Conservation (phyloP, 2,329 filamentous ascomycete species). For the Ceratocystis diversiconidia region DNA sequence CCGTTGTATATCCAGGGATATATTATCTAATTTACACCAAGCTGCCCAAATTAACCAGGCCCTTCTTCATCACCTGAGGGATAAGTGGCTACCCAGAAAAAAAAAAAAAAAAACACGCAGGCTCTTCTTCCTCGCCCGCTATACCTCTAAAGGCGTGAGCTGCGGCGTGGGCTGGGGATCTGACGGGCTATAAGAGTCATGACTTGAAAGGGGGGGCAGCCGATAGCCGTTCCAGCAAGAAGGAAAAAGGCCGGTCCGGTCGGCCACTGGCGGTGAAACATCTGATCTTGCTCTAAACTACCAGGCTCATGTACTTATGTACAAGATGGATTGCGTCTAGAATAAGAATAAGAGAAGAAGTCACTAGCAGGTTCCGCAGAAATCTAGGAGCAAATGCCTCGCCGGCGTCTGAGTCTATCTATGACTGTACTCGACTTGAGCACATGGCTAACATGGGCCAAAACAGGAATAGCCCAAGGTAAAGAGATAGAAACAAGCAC, state of each 20-base stretch:
- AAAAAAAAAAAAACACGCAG: background rate
- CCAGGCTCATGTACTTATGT: no score
- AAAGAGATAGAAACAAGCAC: background rate
- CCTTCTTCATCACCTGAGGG: no score
- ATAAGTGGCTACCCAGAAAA: no score
- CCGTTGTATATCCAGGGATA: no score
- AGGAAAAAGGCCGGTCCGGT: background rate
- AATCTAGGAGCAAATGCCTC: background rate
- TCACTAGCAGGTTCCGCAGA: background rate
- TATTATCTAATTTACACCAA: no score
- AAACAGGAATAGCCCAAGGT: background rate
- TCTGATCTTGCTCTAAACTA: background rate
- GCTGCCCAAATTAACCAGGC: no score
- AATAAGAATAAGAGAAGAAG: background rate
- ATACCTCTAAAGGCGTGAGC: background rate
- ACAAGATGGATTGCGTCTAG: background rate
- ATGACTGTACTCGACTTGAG: background rate
- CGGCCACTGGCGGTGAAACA: background rate
- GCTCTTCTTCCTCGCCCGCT: background rate
- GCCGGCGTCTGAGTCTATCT: background rate
- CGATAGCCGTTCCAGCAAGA: background rate
- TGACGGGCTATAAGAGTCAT: background rate
- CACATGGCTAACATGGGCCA: background rate
- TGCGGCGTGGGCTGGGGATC: background rate
- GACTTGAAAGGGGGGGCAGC: background rate